Conservation (phyloP, 148 eudicot species). For the Rhododendron ovatum region DNA sequence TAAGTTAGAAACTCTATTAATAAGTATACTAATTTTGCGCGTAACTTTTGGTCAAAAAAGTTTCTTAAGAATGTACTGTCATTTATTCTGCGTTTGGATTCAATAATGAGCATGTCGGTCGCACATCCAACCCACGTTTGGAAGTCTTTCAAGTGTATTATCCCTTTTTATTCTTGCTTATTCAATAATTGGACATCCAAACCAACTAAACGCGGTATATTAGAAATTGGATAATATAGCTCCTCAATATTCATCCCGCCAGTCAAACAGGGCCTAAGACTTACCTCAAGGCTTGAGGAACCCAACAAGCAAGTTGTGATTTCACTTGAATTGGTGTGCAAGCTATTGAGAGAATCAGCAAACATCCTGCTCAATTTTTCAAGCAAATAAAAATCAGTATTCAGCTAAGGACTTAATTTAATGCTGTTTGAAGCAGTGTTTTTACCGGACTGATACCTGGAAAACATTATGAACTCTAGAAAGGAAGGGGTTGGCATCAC, state of each 20-base stretch:
- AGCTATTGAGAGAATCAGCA: slow-evolving; percentile 77
- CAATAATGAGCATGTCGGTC: not conserved
- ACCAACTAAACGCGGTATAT: not conserved
- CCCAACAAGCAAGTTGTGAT: slow-evolving; percentile 56
- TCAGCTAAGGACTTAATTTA: not conserved
- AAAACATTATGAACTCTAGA: slow-evolving; percentile 84
- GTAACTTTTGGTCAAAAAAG: not conserved
- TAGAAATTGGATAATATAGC: not conserved
- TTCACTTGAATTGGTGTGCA: slow-evolving; percentile 51
- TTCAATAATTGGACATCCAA: not conserved
- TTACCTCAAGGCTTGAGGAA: slow-evolving; percentile 67
- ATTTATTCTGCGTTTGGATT: not conserved
- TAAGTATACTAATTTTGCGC: not conserved
- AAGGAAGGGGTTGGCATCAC: slow-evolving; percentile 98
- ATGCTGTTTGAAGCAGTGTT: not conserved
- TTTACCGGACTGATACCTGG: slow-evolving; percentile 47
- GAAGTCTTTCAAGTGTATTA: not conserved
- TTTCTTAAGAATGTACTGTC: not conserved
- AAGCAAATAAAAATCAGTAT: not conserved
- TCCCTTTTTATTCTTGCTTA: not conserved
- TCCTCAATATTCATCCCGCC: not conserved
- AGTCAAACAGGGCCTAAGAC: not conserved
- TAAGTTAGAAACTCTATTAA: not conserved
- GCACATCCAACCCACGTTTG: not conserved
- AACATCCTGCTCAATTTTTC: slow-evolving; percentile 62